Percentiles rank a stretch among this genome's conserved stretches.
Conservation (phyloP, 257 asterid species). For the Osmanthus fragrans region DNA sequence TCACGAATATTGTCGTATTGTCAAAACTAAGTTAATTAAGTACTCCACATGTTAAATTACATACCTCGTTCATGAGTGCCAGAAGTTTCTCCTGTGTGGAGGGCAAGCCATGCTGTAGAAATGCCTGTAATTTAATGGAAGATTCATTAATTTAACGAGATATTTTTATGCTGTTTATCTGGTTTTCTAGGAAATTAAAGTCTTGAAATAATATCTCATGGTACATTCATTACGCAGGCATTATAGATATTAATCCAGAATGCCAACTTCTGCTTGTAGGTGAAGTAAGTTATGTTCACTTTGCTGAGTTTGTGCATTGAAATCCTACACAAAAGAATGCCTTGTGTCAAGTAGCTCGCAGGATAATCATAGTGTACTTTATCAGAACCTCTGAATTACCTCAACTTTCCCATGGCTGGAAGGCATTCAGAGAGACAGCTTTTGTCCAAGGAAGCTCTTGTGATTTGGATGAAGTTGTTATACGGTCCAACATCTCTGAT, state of each 20-base stretch:
- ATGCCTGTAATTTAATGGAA: slow-evolving; percentile 49
- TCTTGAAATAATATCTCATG: slow-evolving; percentile 30
- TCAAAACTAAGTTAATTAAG: neutral
- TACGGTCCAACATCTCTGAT: slow-evolving; percentile 76
- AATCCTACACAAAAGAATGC: slow-evolving; percentile 41
- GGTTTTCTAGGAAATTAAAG: neutral
- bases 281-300: slow-evolving; percentile 56
- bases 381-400: slow-evolving; percentile 34
- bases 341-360: neutral
- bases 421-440: slow-evolving; percentile 61
- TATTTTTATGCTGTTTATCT: neutral
- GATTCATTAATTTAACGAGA: neutral
- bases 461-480: slow-evolving; percentile 69
- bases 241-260: slow-evolving; percentile 90
- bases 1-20: neutral
- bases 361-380: slow-evolving; percentile 9
- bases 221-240: slow-evolving; percentile 89
- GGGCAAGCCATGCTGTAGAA: slow-evolving; percentile 80
- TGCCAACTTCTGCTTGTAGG: slow-evolving; percentile 90
- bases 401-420: slow-evolving; percentile 68
- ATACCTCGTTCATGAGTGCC: slow-evolving; percentile 70
- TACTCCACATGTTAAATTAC: slow-evolving; percentile 2
- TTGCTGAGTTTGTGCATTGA: slow-evolving; percentile 72
- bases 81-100: slow-evolving; percentile 68
- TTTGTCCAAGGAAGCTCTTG: slow-evolving; percentile 55